A percentile compares a stretch with the other conserved stretches of the same genome.
Conservation (phyloP, 306 rosid genomes). For the Malus fusca region DNA sequence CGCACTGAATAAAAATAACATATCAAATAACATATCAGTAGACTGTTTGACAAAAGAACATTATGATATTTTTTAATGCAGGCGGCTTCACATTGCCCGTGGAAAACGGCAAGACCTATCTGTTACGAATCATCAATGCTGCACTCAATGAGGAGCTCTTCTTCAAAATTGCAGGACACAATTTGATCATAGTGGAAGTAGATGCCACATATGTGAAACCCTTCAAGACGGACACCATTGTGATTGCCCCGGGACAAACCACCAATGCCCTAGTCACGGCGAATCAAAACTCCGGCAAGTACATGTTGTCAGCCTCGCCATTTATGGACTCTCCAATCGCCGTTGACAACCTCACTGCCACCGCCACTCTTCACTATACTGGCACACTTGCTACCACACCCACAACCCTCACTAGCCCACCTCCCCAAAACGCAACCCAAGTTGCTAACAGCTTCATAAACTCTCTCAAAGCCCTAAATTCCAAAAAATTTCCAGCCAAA, state of each 20-base stretch:
- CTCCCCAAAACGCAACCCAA: slow-evolving; percentile 69
- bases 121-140: slow-evolving; percentile 80
- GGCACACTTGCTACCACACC: slow-evolving; percentile 41
- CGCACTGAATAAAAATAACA: not conserved
- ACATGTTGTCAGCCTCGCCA: slow-evolving; percentile 59
- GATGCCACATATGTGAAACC: slow-evolving; percentile 82
- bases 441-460: slow-evolving; percentile 42
- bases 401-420: slow-evolving; percentile 47
- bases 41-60: not conserved
- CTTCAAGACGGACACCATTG: slow-evolving; percentile 53
- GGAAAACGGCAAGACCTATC: slow-evolving; percentile 52
- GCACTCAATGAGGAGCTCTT: slow-evolving; percentile 95
- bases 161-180: slow-evolving; percentile 87
- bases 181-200: slow-evolving; percentile 67
- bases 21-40: not conserved
- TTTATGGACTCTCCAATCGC: slow-evolving; percentile 67
- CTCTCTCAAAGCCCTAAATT: slow-evolving; percentile 61
- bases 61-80: not conserved
- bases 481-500: slow-evolving; percentile 54
- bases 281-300: slow-evolving; percentile 53
- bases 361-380: slow-evolving; percentile 57
- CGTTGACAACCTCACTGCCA: slow-evolving; percentile 58
- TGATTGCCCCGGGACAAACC: slow-evolving; percentile 90
- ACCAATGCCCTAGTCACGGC: slow-evolving; percentile 62
- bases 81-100: slow-evolving; percentile 55